Percentiles rank a stretch among this genome's conserved stretches.
phyloP scores from a whole-genome alignment of 1,284 basidiomycete genomes.

The Cryptococcus sp. region DNA sequence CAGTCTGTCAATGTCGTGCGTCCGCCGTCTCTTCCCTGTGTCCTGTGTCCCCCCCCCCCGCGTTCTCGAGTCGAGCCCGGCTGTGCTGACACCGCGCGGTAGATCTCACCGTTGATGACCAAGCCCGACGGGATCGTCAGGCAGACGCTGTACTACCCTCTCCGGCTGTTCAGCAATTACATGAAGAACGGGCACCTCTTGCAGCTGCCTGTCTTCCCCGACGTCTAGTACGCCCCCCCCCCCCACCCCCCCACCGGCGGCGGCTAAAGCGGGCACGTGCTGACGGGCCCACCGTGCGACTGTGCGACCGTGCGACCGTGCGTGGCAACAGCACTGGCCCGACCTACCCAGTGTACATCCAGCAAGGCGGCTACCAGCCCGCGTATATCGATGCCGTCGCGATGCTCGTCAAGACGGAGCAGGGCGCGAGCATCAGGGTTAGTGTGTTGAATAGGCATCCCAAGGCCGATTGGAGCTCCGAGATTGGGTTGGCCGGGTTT shows the following conservation, averaged over 20 bases:
- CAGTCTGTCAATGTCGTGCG: slow-evolving; percentile 54
- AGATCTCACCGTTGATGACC: slow-evolving; percentile 45
- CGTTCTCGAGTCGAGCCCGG: neutral
- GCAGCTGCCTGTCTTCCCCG: slow-evolving; percentile 23
- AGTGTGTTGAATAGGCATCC: slow-evolving; percentile 44
- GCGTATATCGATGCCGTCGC: slow-evolving; percentile 40
- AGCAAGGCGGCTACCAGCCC: slow-evolving; percentile 28
- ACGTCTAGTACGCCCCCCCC: slow-evolving; percentile 31
- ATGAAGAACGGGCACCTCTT: slow-evolving; percentile 42
- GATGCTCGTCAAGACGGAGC: slow-evolving; percentile 18
- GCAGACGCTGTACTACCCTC: slow-evolving; percentile 41
- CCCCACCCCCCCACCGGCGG: neutral
- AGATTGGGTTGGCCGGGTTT: slow-evolving; percentile 26
- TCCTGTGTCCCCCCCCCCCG: neutral
- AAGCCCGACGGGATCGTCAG: slow-evolving; percentile 29
- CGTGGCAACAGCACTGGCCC: slow-evolving; percentile 39
- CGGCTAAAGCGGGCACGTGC: neutral
- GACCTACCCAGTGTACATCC: slow-evolving; percentile 37
- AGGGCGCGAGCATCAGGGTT: slow-evolving; percentile 26
- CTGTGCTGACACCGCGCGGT: neutral
- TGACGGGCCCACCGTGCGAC: too few relatives aligned
- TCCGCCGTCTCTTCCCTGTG: neutral
- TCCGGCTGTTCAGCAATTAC: slow-evolving; percentile 36
- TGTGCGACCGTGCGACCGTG: too few relatives aligned
- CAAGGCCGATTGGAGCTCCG: slow-evolving; percentile 29